These are phyloP conservation scores for Draba incana DNA, from an alignment of 345 rosid species.

Conservation along the genomic window DNA sequence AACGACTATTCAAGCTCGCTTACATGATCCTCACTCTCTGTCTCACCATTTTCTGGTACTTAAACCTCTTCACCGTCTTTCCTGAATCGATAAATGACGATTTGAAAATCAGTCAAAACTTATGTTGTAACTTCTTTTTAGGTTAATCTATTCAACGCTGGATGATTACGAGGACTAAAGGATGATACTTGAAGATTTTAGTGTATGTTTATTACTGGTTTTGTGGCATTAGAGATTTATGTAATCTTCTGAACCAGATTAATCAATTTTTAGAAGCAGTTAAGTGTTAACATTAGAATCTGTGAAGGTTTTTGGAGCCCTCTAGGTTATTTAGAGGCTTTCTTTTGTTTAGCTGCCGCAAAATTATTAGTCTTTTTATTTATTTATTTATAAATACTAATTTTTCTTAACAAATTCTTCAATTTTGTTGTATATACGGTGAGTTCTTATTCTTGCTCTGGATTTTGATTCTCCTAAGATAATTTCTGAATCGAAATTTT, in stretches of 20 bases:
- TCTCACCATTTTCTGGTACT: conserved; percentile 79
- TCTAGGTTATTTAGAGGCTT: conserved; percentile 21
- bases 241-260: conserved; percentile 14
- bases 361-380: conserved; percentile 1
- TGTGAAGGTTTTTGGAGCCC: neutral
- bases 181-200: neutral
- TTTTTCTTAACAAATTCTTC: neutral
- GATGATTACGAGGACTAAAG: conserved; percentile 40
- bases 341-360: conserved; percentile 11
- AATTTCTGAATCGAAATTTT: conserved; percentile 2
- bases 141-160: conserved; percentile 66
- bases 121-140: conserved; percentile 26
- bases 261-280: neutral
- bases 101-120: neutral
- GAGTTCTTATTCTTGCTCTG: neutral
- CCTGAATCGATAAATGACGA: neutral
- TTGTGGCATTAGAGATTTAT: neutral
- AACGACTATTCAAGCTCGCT: conserved; percentile 78
- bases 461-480: neutral
- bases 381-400: neutral
- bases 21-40: conserved; percentile 72
- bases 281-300: neutral
- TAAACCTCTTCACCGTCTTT: neutral
- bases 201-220: conserved; percentile 9
- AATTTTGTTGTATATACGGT: neutral